Percentiles rank a stretch among this genome's conserved stretches.
Evolutionary conservation across 306 rosid species (phyloP).

Genomic region (Malus domestica): DNA sequence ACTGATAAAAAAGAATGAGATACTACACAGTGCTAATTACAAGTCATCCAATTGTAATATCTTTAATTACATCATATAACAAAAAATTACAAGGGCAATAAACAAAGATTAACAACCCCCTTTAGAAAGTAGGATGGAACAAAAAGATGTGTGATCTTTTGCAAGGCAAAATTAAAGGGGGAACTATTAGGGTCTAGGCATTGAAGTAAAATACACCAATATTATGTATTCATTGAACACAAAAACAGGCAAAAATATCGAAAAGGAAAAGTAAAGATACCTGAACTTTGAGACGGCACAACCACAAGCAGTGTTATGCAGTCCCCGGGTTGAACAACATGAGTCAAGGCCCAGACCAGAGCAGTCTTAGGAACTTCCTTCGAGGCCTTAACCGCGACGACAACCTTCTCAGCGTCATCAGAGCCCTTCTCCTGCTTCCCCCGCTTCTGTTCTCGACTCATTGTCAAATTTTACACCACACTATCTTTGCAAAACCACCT

Average conservation of each 20-base stretch:
- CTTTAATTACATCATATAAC: background rate
- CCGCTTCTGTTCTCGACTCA: constrained; percentile 72
- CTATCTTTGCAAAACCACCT: constrained; percentile 1
- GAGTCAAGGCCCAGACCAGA: constrained; percentile 92
- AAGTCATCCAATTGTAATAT: background rate
- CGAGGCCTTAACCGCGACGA: constrained; percentile 90
- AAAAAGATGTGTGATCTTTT: background rate
- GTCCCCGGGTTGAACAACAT: constrained; percentile 97
- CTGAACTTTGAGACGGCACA: constrained; percentile 83
- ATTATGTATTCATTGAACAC: background rate
- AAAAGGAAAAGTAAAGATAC: constrained; percentile 29
- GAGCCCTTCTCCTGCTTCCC: constrained; percentile 73
- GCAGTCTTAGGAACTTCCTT: constrained; percentile 92
- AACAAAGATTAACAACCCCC: background rate
- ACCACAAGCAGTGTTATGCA: constrained; percentile 91
- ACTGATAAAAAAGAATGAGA: background rate
- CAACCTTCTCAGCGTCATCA: constrained; percentile 77
- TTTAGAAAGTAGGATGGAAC: background rate
- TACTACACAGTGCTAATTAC: background rate
- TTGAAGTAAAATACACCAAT: background rate
- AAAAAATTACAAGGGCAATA: background rate
- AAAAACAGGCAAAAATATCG: constrained; percentile 3
- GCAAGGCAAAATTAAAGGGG: background rate
- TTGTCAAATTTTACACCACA: constrained; percentile 8
- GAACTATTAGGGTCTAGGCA: background rate